A percentile compares a stretch with the other conserved stretches of the same genome.
Conservation (phyloP, 371 early-diverging fungal species). For the Lichtheimia hyalospora region DNA sequence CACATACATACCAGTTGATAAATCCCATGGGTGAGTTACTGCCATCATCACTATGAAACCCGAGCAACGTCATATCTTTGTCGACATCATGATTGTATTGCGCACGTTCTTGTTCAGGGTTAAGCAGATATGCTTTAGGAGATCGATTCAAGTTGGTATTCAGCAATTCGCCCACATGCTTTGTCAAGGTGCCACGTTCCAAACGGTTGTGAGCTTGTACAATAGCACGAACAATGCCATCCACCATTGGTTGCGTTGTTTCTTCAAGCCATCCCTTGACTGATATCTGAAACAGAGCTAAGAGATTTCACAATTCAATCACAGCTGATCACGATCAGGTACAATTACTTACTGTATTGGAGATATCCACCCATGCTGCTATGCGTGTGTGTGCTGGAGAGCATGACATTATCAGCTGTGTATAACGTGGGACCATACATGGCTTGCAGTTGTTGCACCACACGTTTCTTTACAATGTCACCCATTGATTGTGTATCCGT, state of each 20-base stretch:
- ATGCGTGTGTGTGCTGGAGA: constrained; percentile 73
- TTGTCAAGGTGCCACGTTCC: constrained; percentile 30
- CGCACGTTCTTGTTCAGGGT: constrained; percentile 56
- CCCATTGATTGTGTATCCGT: constrained; percentile 56
- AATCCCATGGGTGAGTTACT: constrained; percentile 33
- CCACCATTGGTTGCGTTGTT: constrained; percentile 52
- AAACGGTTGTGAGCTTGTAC: constrained; percentile 53
- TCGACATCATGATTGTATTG: constrained; percentile 58
- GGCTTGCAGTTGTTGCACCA: constrained; percentile 27
- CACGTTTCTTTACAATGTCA: constrained; percentile 38
- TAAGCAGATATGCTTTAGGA: constrained; percentile 55
- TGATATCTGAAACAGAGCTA: constrained; percentile 35
- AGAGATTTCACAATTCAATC: not conserved
- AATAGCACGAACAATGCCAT: constrained; percentile 61
- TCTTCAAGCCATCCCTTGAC: constrained; percentile 52
- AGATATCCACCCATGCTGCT: constrained; percentile 53
- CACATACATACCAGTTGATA: constrained; percentile 33
- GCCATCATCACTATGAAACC: constrained; percentile 27
- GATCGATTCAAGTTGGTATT: constrained; percentile 63
- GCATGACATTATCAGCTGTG: constrained; percentile 57
- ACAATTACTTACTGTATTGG: constrained; percentile 40
- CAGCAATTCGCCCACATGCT: constrained; percentile 37
- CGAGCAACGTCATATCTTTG: constrained; percentile 46
- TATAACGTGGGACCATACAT: constrained; percentile 24
- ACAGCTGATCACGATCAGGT: not conserved